Percentiles rank a stretch among this genome's conserved stretches.
phyloP scores from a whole-genome alignment of 805 yeast species.

The Cyberlindnera maclurae region DNA sequence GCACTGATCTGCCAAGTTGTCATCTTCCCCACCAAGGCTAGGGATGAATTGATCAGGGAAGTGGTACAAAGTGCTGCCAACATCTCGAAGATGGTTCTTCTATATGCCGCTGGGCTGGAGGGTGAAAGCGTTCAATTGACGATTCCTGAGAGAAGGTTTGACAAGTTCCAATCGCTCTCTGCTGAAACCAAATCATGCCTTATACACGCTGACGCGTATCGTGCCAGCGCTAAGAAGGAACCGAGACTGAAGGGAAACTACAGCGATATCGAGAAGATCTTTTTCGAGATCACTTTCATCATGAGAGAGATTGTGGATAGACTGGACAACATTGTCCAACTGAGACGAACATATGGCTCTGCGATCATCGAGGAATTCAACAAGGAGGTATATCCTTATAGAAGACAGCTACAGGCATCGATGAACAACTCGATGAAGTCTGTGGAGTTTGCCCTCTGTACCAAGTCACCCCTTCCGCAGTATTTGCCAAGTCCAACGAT shows the following conservation, averaged over 20 bases:
- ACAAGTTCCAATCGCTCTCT: constrained; percentile 28
- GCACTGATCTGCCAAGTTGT: constrained; percentile 39
- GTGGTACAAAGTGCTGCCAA: constrained; percentile 33
- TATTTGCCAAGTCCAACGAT: constrained; percentile 42
- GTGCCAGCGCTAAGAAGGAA: constrained; percentile 36
- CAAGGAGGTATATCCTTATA: constrained; percentile 31
- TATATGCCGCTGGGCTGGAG: constrained; percentile 33
- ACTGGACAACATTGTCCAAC: constrained; percentile 36
- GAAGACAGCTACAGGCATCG: constrained; percentile 39
- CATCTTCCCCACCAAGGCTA: constrained; percentile 41
- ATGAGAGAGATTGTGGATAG: constrained; percentile 41
- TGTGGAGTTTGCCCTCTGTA: constrained; percentile 35
- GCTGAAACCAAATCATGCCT: constrained; percentile 32
- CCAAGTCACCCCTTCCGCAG: constrained; percentile 43
- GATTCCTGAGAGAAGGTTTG: constrained; percentile 26
- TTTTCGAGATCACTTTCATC: constrained; percentile 37
- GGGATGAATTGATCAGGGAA: constrained; percentile 37
- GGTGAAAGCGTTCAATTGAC: constrained; percentile 25
- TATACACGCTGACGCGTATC: constrained; percentile 33
- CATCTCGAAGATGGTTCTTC: constrained; percentile 31
- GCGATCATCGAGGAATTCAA: constrained; percentile 40
- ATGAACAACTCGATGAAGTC: constrained; percentile 33
- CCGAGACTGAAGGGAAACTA: constrained; percentile 43
- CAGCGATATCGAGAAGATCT: constrained; percentile 31
- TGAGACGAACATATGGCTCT: constrained; percentile 38